phyloP scores from a whole-genome alignment of 163 green algal species.

The Trebouxiophyceae sp. region DNA sequence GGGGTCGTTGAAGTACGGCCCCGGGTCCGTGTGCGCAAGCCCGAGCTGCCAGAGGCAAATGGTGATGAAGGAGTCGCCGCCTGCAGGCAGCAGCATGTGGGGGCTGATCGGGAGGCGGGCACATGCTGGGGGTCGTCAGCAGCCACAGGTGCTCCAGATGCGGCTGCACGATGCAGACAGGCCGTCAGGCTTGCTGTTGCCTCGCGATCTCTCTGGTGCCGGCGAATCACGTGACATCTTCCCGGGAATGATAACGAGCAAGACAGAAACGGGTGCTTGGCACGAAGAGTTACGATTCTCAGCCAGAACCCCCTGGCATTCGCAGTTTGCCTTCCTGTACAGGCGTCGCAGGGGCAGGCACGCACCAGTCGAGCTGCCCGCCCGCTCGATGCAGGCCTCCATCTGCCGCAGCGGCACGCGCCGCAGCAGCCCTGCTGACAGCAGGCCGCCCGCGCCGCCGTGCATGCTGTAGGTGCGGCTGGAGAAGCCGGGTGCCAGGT shows the following conservation, averaged over 20 bases:
- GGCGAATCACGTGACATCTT: too few relatives aligned
- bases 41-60: constrained; percentile 10
- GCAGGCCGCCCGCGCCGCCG: constrained; percentile 1
- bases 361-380: neutral
- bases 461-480: constrained; percentile 15
- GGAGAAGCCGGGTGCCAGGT: neutral
- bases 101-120: neutral
- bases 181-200: too few relatives aligned
- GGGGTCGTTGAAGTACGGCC: constrained; percentile 6
- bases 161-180: too few relatives aligned
- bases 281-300: too few relatives aligned
- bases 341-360: neutral
- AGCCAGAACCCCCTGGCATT: too few relatives aligned
- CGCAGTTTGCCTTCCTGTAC: too few relatives aligned
- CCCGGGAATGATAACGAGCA: too few relatives aligned
- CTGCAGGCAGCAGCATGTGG: constrained; percentile 2
- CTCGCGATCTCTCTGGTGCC: too few relatives aligned
- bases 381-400: neutral
- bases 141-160: too few relatives aligned
- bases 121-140: too few relatives aligned
- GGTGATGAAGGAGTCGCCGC: constrained; percentile 9
- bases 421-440: neutral
- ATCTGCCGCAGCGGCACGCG: constrained; percentile 2
- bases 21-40: constrained; percentile 7
- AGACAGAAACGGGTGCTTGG: too few relatives aligned